Evolutionary conservation across 805 yeast genomes (phyloP).

Genomic region (Nakazawaea holstii): DNA sequence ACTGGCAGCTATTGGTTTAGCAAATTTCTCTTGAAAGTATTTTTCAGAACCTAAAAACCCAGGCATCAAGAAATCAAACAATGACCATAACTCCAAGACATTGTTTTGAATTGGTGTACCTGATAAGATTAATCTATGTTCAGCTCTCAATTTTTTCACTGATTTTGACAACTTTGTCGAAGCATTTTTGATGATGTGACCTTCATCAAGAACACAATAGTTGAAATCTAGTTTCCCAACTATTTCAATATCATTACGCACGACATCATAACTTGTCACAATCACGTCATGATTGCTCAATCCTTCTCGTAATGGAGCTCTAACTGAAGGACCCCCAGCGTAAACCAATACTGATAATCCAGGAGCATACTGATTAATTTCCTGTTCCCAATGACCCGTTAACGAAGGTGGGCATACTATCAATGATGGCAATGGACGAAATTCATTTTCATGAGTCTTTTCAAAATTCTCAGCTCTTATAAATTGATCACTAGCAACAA

Average conservation of each 20-base stretch:
- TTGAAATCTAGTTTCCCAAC: conserved; percentile 65
- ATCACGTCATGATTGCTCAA: conserved; percentile 69
- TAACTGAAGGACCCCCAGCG: conserved; percentile 84
- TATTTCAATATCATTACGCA: conserved; percentile 79
- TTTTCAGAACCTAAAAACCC: conserved; percentile 96
- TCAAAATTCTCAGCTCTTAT: conserved; percentile 67
- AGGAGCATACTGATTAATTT: conserved; percentile 84
- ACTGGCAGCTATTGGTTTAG: conserved; percentile 96
- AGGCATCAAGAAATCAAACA: conserved; percentile 97
- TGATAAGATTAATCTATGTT: conserved; percentile 84
- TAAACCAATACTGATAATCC: conserved; percentile 76
- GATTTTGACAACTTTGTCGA: conserved; percentile 83
- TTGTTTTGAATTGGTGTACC: conserved; percentile 99
- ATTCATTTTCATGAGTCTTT: conserved; percentile 56
- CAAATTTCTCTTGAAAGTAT: conserved; percentile 87
- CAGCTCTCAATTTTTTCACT: conserved; percentile 76
- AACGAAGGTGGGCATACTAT: conserved; percentile 95
- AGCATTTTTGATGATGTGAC: conserved; percentile 94
- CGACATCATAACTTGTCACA: conserved; percentile 94
- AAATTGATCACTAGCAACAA: conserved; percentile 93
- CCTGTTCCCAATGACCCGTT: conserved; percentile 99
- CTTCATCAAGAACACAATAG: conserved; percentile 95
- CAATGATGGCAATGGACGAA: conserved; percentile 73
- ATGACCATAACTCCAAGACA: conserved; percentile 94
- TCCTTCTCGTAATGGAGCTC: conserved; percentile 50